Percentiles rank a stretch among this genome's conserved stretches.
phyloP scores from a whole-genome alignment of 2,329 filamentous ascomycete species.

The Penicillium sp. region DNA sequence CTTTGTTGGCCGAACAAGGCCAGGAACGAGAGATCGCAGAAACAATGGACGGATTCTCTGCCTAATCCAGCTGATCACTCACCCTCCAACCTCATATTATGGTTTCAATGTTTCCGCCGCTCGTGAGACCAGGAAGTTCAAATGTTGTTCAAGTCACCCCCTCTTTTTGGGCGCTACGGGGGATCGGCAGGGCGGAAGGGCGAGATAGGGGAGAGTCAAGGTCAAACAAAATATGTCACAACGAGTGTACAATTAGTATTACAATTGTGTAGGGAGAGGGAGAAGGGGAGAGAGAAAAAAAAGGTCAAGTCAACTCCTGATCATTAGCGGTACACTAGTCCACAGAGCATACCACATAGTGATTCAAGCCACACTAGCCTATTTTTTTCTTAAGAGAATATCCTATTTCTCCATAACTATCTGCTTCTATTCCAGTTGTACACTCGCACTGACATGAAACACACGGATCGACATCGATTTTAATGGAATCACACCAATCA shows the following conservation, averaged over 20 bases:
- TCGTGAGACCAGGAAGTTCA: constrained; percentile 2
- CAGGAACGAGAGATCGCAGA: constrained; percentile 8
- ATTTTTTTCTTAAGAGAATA: neutral
- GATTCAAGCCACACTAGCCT: constrained; percentile 6
- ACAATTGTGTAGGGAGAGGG: neutral
- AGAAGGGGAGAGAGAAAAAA: neutral
- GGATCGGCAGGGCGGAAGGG: constrained; percentile 20
- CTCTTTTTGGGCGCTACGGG: constrained; percentile 20
- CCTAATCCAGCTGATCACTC: constrained; percentile 10
- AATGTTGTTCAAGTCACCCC: constrained; percentile 9
- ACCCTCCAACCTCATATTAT: constrained; percentile 27
- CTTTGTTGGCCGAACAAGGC: constrained; percentile 18
- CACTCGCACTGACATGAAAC: neutral
- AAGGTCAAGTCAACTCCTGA: neutral
- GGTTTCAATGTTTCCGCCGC: neutral
- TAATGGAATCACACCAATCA: neutral
- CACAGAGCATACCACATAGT: constrained; percentile 5
- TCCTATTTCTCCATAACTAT: neutral
- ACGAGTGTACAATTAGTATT: neutral
- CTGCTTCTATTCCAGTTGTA: too few relatives aligned
- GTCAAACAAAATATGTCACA: constrained; percentile 1
- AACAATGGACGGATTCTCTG: constrained; percentile 15
- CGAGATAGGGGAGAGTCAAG: constrained; percentile 11
- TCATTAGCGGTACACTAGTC: constrained; percentile 15
- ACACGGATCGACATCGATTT: neutral